A percentile compares a stretch with the other conserved stretches of the same genome.
These are phyloP conservation scores for Xylaria sp. DNA, from an alignment of 2,329 filamentous ascomycete species.

Conservation along the genomic window DNA sequence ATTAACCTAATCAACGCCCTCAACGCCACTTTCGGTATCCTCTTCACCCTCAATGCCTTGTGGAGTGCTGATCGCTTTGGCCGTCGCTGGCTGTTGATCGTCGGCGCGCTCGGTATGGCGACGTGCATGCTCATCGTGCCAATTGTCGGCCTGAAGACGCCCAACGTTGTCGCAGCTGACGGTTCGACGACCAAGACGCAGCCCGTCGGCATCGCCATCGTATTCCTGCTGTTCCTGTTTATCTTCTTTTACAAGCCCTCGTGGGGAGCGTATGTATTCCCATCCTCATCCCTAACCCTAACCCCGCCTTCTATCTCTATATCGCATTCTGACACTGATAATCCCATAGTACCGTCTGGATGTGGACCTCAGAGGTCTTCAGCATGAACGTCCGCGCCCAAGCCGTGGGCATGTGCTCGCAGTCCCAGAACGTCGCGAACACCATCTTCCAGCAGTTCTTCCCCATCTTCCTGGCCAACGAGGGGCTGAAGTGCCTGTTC, in stretches of 20 bases:
- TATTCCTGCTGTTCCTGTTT: conserved; percentile 74
- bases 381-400: conserved; percentile 78
- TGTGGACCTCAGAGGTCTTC: conserved; percentile 76
- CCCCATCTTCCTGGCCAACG: conserved; percentile 71
- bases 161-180: conserved; percentile 59
- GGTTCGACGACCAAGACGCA: conserved; percentile 59
- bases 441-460: conserved; percentile 77
- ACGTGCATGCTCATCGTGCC: conserved; percentile 75
- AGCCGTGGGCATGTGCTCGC: conserved; percentile 73
- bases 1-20: conserved; percentile 80
- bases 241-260: conserved; percentile 71
- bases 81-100: conserved; percentile 75
- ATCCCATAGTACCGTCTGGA: conserved; percentile 79
- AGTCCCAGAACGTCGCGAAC: conserved; percentile 73
- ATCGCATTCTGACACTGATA: too few species aligned
- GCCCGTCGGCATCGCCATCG: conserved; percentile 73
- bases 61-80: conserved; percentile 80
- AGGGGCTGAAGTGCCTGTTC: conserved; percentile 57
- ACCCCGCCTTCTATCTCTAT: too few species aligned
- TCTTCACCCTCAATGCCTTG: conserved; percentile 78
- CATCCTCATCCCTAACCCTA: too few species aligned
- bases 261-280: conserved; percentile 40
- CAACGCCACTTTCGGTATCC: conserved; percentile 77
- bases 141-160: conserved; percentile 61
- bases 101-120: conserved; percentile 75